Percentiles rank a stretch among this genome's conserved stretches.
Evolutionary conservation across 805 yeast species (phyloP).

Genomic region (Naumovozyma castellii): DNA sequence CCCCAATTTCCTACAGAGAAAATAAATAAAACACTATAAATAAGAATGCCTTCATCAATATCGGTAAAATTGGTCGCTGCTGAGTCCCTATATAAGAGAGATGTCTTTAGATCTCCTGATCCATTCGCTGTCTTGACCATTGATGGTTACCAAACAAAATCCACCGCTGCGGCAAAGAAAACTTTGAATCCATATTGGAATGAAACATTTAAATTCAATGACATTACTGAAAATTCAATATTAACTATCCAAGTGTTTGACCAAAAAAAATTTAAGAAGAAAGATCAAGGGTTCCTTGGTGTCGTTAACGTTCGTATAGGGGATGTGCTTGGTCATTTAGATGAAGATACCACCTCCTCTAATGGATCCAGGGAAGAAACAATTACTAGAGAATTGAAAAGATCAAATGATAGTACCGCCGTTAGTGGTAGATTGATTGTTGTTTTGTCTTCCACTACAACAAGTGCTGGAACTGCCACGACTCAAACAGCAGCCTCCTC

Average conservation of each 20-base stretch:
- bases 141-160: slow-evolving; percentile 94
- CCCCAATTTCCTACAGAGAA: too few relatives aligned
- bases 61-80: slow-evolving; percentile 84
- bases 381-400: slow-evolving; percentile 82
- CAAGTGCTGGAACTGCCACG: slow-evolving; percentile 25
- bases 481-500: slow-evolving; percentile 16
- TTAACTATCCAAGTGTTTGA: slow-evolving; percentile 91
- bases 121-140: slow-evolving; percentile 96
- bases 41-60: slow-evolving; percentile 29
- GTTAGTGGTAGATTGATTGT: slow-evolving; percentile 90
- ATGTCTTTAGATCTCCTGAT: slow-evolving; percentile 91
- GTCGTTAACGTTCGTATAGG: slow-evolving; percentile 87
- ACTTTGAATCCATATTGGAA: slow-evolving; percentile 98
- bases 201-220: slow-evolving; percentile 71
- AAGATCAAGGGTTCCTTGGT: slow-evolving; percentile 96
- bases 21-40: not conserved
- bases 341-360: slow-evolving; percentile 36
- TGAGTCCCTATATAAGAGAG: slow-evolving; percentile 89
- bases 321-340: slow-evolving; percentile 57
- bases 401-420: slow-evolving; percentile 81
- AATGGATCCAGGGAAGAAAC: slow-evolving; percentile 53
- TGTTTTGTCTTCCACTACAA: slow-evolving; percentile 40
- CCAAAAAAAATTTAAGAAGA: slow-evolving; percentile 93
- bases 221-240: slow-evolving; percentile 70
- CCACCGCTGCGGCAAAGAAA: slow-evolving; percentile 87